phyloP scores from a whole-genome alignment of 2,329 filamentous ascomycete genomes.

The Nakataea oryzae region DNA sequence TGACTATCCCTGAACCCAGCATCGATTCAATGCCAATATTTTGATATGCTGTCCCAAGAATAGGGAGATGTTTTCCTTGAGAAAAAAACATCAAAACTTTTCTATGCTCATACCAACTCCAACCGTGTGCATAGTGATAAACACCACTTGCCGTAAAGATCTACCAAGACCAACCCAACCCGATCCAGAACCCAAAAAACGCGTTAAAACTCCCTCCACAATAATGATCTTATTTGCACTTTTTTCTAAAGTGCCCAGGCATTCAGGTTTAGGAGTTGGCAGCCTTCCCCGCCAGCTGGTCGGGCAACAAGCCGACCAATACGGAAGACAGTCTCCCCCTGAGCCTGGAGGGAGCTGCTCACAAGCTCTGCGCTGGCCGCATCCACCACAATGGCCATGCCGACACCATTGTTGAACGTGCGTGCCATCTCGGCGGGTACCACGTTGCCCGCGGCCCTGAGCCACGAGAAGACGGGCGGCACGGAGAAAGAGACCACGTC shows the following conservation, averaged over 20 bases:
- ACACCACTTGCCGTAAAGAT: not conserved
- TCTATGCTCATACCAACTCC: not conserved
- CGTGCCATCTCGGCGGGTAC: constrained; percentile 71
- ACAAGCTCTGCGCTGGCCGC: constrained; percentile 52
- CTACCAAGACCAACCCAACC: not conserved
- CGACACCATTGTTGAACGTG: constrained; percentile 90
- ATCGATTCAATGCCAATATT: not conserved
- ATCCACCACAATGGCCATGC: constrained; percentile 88
- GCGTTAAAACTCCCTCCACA: not conserved
- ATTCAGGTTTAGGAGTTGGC: constrained; percentile 49
- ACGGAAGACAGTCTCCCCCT: constrained; percentile 66
- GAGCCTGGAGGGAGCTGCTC: constrained; percentile 45
- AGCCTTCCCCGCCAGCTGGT: constrained; percentile 39
- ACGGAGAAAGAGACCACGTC: constrained; percentile 67
- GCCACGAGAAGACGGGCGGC: constrained; percentile 76
- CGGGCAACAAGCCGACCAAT: constrained; percentile 63
- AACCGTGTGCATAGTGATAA: not conserved
- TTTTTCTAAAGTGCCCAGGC: constrained; percentile 21
- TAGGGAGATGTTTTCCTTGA: not conserved
- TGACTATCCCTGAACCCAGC: not conserved
- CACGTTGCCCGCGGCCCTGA: constrained; percentile 65
- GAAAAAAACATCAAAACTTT: not conserved
- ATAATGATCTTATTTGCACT: not conserved
- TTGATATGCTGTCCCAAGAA: not conserved
- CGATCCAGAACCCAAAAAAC: not conserved